phyloP scores from a whole-genome alignment of 2,329 filamentous ascomycete species.

The Ceratocystis albifundus region DNA sequence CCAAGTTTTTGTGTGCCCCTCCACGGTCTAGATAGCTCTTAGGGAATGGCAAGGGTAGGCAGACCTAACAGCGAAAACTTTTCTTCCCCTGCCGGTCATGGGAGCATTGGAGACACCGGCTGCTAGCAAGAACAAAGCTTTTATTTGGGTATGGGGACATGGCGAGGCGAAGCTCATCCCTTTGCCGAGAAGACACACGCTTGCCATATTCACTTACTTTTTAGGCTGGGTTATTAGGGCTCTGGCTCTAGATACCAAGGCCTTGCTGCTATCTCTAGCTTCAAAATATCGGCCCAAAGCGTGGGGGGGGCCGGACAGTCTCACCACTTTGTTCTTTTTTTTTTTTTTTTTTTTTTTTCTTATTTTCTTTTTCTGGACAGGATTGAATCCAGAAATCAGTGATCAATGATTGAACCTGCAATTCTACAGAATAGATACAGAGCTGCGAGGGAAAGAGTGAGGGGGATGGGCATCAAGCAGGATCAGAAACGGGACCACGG shows the following conservation, averaged over 20 bases:
- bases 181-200: conserved; percentile 10
- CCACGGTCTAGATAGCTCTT: not conserved
- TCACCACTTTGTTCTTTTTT: too few relatives aligned
- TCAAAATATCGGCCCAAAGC: conserved; percentile 7
- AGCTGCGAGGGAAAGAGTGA: too few relatives aligned
- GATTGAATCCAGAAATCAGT: not conserved
- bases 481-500: too few relatives aligned
- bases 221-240: not conserved
- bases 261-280: not conserved
- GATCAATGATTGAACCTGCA: too few relatives aligned
- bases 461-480: too few relatives aligned
- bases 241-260: not conserved
- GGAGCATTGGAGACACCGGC: not conserved
- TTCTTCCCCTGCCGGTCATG: not conserved
- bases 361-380: too few relatives aligned
- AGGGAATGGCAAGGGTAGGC: not conserved
- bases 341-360: too few relatives aligned
- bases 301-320: not conserved
- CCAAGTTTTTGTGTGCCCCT: not conserved
- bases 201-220: not conserved
- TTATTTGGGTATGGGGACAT: not conserved
- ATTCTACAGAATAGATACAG: too few relatives aligned
- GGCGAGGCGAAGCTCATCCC: not conserved
- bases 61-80: not conserved
- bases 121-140: not conserved